These are phyloP conservation scores for Ceratobasidium sp. DNA, from an alignment of 1,284 basidiomycete species.

Conservation along the genomic window DNA sequence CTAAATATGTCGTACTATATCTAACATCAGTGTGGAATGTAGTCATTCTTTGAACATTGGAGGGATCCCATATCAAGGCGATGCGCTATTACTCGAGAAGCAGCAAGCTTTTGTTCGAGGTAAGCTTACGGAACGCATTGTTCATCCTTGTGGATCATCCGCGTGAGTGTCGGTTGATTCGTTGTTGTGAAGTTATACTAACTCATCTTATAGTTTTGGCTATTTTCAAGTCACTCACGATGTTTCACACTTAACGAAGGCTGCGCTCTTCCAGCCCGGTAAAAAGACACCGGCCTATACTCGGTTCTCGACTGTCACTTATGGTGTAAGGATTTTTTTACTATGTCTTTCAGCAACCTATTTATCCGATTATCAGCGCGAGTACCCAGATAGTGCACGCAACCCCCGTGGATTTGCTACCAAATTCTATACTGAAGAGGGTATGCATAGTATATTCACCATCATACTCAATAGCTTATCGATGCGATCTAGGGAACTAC, in stretches of 20 bases:
- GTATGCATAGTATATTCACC: constrained; percentile 76
- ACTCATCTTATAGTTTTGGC: constrained; percentile 23
- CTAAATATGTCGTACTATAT: background rate
- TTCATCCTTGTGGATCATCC: constrained; percentile 57
- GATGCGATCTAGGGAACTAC: constrained; percentile 52
- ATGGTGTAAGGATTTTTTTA: constrained; percentile 52
- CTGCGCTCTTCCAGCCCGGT: constrained; percentile 72
- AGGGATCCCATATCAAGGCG: constrained; percentile 56
- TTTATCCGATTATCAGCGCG: constrained; percentile 70
- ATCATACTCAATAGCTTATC: background rate
- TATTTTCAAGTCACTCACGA: constrained; percentile 75
- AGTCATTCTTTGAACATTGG: constrained; percentile 56
- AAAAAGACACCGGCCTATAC: constrained; percentile 78
- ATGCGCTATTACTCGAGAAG: constrained; percentile 57
- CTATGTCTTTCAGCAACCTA: background rate
- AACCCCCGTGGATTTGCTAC: constrained; percentile 94
- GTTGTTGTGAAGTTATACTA: background rate
- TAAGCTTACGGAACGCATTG: constrained; percentile 56
- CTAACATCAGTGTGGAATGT: background rate
- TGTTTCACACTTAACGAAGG: constrained; percentile 83
- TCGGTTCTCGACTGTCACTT: constrained; percentile 85
- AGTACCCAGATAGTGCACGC: constrained; percentile 90
- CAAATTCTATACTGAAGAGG: constrained; percentile 88
- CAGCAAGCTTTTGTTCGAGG: constrained; percentile 57
- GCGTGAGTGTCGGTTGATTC: constrained; percentile 50